A percentile compares a stretch with the other conserved stretches of the same genome.
Conservation (phyloP, 805 yeast species). For the Komagataella phaffii region DNA sequence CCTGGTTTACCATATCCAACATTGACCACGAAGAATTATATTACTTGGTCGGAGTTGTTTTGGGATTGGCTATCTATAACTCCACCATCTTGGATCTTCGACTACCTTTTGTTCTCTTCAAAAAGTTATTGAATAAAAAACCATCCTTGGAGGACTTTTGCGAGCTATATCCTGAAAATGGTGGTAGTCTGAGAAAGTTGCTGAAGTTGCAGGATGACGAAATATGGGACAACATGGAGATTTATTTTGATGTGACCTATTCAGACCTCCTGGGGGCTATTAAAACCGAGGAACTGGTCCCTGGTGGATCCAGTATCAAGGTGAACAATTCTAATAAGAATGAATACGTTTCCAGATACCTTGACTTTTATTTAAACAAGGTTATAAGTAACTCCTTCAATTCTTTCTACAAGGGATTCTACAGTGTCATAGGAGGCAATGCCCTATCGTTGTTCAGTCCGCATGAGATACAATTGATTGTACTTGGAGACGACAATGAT, state of each 20-base stretch:
- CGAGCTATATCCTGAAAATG: conserved; percentile 59
- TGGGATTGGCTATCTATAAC: conserved; percentile 86
- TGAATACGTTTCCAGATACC: conserved; percentile 50
- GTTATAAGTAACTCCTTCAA: conserved; percentile 38
- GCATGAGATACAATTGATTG: conserved; percentile 63
- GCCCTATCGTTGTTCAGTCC: conserved; percentile 72
- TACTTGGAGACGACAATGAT: conserved; percentile 57
- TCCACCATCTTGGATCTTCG: conserved; percentile 74
- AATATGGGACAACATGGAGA: conserved; percentile 30
- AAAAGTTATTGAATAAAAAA: conserved; percentile 47
- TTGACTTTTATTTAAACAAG: conserved; percentile 43
- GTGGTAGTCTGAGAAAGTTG: conserved; percentile 32
- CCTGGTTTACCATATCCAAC: conserved; percentile 61
- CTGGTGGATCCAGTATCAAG: conserved; percentile 36
- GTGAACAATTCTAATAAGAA: conserved; percentile 51
- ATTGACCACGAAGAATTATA: conserved; percentile 39
- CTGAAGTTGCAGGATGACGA: conserved; percentile 32
- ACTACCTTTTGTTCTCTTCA: conserved; percentile 68
- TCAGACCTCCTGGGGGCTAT: conserved; percentile 31
- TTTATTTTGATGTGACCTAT: conserved; percentile 50
- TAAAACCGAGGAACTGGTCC: conserved; percentile 35
- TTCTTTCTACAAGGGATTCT: conserved; percentile 60
- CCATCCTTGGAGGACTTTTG: conserved; percentile 49
- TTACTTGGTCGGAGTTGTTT: conserved; percentile 68
- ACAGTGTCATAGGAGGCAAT: conserved; percentile 64